Evolutionary conservation across 2,329 filamentous ascomycete species (phyloP), one percentile per base, ranked within the genome.

Genomic region (Aspergillus felis): DNA sequence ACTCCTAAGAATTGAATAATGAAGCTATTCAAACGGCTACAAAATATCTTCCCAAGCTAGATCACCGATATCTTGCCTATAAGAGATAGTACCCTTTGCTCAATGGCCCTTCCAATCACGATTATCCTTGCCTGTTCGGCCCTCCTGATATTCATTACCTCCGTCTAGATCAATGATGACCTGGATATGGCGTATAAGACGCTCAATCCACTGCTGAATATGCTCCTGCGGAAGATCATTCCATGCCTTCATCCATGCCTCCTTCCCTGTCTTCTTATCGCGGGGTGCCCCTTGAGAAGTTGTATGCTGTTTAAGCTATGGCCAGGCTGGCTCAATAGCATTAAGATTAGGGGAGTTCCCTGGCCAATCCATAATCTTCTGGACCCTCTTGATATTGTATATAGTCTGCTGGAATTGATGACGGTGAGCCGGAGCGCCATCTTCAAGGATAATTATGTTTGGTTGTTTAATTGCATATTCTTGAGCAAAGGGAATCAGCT

Each of bases 131-230:
- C 55, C 27, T 6, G 51, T 50, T n/a, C 22, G 22, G 22, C 52
- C 56, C 49, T 58, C 52, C 35, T 58, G 38, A 53, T 58, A 58
- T 32, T 56, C 49, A 50, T 58, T 58, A 2, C 57, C 53, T 7
- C 54, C 54, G n/a, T 44, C 24, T 5, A 56, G 46, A n/a, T 46
- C 41, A 29, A 58, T 58, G 32, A 56, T 49, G 20, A 53, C 46
- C 50, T 58, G 4, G 10, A 58, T 58, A 53, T 58, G 44, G 25
- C 50, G 41, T 7, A 51, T 32, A n/a, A 56, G 51, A 20, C 44
- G 41, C 24, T 58, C 29, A 53, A 58, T 56, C 57, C 54, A 58
- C 38, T 32, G 38, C 22, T 50, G 44, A 38, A 58, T 56, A 42
- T 51, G n/a, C 28, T 58, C 28, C 38, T 29, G 51, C 12, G 48